phyloP scores from a whole-genome alignment of 2,329 filamentous ascomycete genomes.

The Cadophora sp. region DNA sequence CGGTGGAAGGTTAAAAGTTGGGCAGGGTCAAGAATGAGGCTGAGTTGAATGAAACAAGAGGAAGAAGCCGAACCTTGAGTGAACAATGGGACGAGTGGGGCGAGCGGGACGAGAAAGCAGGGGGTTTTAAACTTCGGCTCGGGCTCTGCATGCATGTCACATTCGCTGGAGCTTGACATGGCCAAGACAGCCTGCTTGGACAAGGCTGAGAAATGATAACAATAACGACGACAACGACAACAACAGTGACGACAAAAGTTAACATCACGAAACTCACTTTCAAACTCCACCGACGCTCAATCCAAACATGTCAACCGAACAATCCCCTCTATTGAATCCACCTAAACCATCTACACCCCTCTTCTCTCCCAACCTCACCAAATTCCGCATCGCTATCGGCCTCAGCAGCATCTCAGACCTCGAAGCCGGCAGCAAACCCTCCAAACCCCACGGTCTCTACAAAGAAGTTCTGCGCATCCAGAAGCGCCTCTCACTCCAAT shows the following conservation, averaged over 20 bases:
- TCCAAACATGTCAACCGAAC: constrained; percentile 26
- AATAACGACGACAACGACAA: background rate
- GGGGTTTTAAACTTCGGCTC: too few relatives aligned
- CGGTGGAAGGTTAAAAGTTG: background rate
- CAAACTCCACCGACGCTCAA: background rate
- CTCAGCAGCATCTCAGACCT: constrained; percentile 34
- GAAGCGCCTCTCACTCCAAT: constrained; percentile 44
- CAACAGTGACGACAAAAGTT: background rate
- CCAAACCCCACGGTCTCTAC: constrained; percentile 46
- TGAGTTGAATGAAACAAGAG: background rate
- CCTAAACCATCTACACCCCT: background rate
- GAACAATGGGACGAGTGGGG: background rate
- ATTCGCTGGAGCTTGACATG: background rate
- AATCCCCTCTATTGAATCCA: constrained; percentile 30
- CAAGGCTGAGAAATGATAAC: background rate
- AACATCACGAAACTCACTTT: background rate
- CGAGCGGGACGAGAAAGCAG: too few relatives aligned
- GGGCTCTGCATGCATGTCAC: too few relatives aligned
- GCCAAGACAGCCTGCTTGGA: background rate
- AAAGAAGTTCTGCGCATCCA: constrained; percentile 46
- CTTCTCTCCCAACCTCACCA: constrained; percentile 31
- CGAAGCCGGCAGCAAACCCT: constrained; percentile 29
- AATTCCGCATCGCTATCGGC: constrained; percentile 37
- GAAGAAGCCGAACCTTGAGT: too few relatives aligned
- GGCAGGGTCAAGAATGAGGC: background rate